Percentiles rank a stretch among this genome's conserved stretches.
phyloP scores from a whole-genome alignment of 2,329 filamentous ascomycete species.

The Sporothrix phasma region DNA sequence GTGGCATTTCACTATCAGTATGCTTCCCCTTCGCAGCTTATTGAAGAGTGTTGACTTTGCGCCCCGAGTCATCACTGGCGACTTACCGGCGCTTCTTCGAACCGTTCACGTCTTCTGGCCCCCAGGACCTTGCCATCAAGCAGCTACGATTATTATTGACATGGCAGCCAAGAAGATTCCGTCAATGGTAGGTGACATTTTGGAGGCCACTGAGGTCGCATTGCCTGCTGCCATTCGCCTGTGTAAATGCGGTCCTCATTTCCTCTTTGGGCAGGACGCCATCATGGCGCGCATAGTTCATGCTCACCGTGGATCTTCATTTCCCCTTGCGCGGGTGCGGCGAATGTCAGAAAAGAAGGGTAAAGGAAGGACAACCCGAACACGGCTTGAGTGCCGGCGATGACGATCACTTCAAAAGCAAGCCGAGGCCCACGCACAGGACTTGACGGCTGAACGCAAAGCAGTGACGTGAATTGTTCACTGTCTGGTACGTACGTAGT shows the following conservation, averaged over 20 bases:
- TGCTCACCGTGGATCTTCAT: neutral
- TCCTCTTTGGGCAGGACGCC: neutral
- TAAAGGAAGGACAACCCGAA: too few species aligned
- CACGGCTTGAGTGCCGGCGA: neutral
- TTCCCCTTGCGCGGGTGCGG: neutral
- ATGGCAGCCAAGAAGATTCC: neutral
- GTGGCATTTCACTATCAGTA: neutral
- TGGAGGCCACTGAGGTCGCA: neutral
- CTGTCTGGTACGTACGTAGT: neutral
- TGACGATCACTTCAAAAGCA: neutral
- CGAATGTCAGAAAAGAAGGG: too few species aligned
- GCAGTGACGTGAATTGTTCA: neutral
- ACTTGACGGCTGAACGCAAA: neutral
- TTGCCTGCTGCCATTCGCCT: neutral
- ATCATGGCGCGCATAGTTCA: neutral
- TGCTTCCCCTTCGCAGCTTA: neutral
- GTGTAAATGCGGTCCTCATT: constrained; percentile 5
- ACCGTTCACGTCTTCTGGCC: neutral
- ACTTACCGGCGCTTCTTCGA: neutral
- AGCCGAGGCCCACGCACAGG: neutral
- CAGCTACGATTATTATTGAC: neutral
- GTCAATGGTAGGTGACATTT: neutral
- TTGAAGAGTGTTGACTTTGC: neutral
- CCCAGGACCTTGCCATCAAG: neutral
- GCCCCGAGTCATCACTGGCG: neutral